Evolutionary conservation across 2,329 filamentous ascomycete species (phyloP).

Genomic region (Trichoderma lentiforme): DNA sequence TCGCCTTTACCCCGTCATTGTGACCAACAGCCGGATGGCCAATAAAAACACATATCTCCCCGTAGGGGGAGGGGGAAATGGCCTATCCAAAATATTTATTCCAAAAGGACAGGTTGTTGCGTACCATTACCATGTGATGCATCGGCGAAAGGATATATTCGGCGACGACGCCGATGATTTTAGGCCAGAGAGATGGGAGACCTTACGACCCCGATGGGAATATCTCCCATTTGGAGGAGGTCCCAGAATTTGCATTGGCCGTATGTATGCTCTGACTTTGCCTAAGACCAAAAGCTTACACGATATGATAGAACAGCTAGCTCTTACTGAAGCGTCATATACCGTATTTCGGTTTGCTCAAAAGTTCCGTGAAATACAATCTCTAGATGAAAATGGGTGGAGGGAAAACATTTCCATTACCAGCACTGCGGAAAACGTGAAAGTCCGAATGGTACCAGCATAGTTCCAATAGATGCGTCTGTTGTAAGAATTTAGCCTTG

Average conservation of each 20-base stretch:
- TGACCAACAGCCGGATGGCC: conserved; percentile 41
- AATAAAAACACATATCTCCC: conserved; percentile 42
- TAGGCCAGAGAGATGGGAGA: conserved; percentile 3
- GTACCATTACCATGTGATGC: conserved; percentile 27
- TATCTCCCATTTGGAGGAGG: too few species aligned
- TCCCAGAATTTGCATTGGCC: not conserved
- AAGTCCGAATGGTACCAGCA: too few species aligned
- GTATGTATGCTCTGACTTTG: not conserved
- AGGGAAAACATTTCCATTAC: not conserved
- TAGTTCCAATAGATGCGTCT: too few species aligned
- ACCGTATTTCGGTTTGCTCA: not conserved
- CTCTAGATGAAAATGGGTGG: not conserved
- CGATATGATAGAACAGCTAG: not conserved
- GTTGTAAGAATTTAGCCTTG: too few species aligned
- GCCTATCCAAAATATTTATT: conserved; percentile 37
- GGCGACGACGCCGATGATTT: not conserved
- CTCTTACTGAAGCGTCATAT: not conserved
- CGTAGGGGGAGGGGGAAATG: conserved; percentile 39
- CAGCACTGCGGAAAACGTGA: not conserved
- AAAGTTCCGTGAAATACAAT: not conserved
- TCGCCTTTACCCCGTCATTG: conserved; percentile 43
- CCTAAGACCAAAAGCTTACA: not conserved
- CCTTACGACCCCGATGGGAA: not conserved
- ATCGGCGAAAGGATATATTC: not conserved
- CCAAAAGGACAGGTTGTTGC: conserved; percentile 35